phyloP scores from a whole-genome alignment of 202 grass and related monocot species.

The Carex sylvatica region DNA sequence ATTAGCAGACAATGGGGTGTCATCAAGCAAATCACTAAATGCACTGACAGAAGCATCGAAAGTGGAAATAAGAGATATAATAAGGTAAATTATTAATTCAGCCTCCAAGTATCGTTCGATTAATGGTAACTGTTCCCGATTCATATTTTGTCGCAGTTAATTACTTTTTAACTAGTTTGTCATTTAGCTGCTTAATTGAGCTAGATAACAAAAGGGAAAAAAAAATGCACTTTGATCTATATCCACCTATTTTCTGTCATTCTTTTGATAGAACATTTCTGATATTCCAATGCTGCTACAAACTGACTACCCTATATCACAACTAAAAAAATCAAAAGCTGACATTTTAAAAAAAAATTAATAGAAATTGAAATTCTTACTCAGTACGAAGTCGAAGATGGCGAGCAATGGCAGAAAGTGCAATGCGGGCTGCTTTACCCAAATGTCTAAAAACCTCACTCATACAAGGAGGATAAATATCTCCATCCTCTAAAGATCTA shows the following conservation, averaged over 20 bases:
- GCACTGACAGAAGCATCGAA: constrained; percentile 38
- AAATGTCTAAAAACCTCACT: constrained; percentile 64
- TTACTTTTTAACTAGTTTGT: neutral
- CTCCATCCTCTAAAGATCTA: constrained; percentile 58
- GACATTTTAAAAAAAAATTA: constrained; percentile 11
- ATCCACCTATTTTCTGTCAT: neutral
- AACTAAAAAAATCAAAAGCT: neutral
- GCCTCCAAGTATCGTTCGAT: neutral
- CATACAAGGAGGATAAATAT: constrained; percentile 69
- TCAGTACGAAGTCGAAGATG: constrained; percentile 63
- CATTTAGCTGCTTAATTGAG: neutral
- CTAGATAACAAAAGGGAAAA: neutral
- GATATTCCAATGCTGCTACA: neutral
- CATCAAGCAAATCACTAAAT: constrained; percentile 77
- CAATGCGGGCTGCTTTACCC: constrained; percentile 59
- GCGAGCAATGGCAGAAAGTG: constrained; percentile 62
- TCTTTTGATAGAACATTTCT: neutral
- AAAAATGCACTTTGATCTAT: neutral
- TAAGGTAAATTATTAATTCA: neutral
- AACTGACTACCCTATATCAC: neutral
- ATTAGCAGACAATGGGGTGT: constrained; percentile 55
- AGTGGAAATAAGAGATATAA: neutral
- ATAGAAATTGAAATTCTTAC: constrained; percentile 31
- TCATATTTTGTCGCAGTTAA: neutral
- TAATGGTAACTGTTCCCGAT: neutral